These are phyloP conservation scores for Populus tomentosa DNA, from an alignment of 441 rosid genomes.

Conservation along the genomic window DNA sequence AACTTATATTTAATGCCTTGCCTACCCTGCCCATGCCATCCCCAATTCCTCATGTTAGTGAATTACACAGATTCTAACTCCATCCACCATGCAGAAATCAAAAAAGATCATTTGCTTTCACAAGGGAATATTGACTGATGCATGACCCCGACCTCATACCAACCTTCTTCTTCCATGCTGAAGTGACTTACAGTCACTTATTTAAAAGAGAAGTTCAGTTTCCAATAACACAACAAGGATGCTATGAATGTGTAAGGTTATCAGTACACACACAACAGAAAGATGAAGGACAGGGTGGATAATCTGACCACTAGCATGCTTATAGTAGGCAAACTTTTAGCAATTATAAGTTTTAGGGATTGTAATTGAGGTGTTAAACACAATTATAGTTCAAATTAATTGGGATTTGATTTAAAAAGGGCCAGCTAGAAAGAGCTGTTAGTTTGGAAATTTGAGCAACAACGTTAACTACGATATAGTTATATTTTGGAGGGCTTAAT, in stretches of 20 bases:
- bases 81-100: not conserved
- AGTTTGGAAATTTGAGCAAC: not conserved
- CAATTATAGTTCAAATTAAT: not conserved
- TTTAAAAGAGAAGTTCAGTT: not conserved
- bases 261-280: not conserved
- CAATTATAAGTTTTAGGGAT: not conserved
- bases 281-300: not conserved
- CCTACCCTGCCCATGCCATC: not conserved
- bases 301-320: not conserved
- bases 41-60: not conserved
- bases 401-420: not conserved
- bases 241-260: not conserved
- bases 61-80: not conserved
- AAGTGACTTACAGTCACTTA: not conserved
- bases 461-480: not conserved
- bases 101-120: not conserved
- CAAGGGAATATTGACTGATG: not conserved
- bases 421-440: not conserved
- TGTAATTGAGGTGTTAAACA: not conserved
- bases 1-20: not conserved
- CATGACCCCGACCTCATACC: not conserved
- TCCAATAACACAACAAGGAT: not conserved
- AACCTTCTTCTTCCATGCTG: not conserved
- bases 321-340: not conserved
- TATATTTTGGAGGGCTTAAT: no score